Conservation (phyloP, 2,329 filamentous ascomycete species). For the Claviceps fusiformis region DNA sequence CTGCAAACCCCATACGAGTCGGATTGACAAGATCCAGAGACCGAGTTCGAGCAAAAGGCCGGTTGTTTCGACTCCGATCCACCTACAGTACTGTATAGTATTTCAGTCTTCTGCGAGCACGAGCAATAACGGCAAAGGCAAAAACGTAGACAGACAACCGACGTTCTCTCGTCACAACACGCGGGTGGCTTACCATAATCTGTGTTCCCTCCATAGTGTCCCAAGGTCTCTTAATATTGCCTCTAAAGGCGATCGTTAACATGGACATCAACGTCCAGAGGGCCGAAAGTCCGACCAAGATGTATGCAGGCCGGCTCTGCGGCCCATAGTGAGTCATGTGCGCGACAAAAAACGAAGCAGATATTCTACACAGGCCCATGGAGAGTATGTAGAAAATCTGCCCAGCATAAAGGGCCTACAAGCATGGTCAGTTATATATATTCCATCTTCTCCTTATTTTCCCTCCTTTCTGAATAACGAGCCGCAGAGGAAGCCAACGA, state of each 20-base stretch:
- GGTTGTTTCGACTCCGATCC: constrained; percentile 3
- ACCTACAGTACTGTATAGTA: not conserved
- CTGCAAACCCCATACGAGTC: constrained; percentile 5
- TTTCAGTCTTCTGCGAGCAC: not conserved
- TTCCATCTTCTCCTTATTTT: too few relatives aligned
- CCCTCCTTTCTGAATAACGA: too few relatives aligned
- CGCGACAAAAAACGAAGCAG: constrained; percentile 4
- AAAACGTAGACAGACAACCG: not conserved
- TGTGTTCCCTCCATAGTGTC: not conserved
- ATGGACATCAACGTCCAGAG: constrained; percentile 3
- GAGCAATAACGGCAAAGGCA: not conserved
- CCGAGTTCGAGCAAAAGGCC: constrained; percentile 4
- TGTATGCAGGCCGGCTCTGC: constrained; percentile 3
- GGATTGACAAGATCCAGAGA: constrained; percentile 3
- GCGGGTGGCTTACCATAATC: not conserved
- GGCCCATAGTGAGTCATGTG: constrained; percentile 5
- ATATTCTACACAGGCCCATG: constrained; percentile 3
- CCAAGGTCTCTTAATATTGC: not conserved
- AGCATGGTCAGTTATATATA: not conserved
- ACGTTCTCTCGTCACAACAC: not conserved
- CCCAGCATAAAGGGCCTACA: constrained; percentile 1
- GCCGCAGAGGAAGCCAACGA: too few relatives aligned
- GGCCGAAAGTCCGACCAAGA: not conserved
- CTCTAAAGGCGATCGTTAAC: not conserved
- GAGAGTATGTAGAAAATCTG: constrained; percentile 5